Conservation (phyloP, 768 basidiomycete genomes). For the Lactarius quietus region DNA sequence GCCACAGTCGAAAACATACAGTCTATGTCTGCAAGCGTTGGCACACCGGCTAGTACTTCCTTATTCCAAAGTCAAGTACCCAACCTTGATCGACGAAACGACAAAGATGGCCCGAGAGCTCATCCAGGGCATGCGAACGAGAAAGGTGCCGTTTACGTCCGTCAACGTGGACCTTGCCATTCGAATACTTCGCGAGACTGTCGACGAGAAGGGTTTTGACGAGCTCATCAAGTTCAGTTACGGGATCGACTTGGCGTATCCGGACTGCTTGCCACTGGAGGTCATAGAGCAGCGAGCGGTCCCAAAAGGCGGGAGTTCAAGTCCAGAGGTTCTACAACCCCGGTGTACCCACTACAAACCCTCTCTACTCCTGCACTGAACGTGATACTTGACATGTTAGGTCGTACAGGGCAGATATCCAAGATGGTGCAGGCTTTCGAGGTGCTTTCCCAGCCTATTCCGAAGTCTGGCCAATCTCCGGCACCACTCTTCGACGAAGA, state of each 20-base stretch:
- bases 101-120: conserved; percentile 47
- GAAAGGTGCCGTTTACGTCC: conserved; percentile 49
- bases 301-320: conserved; percentile 18
- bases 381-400: conserved; percentile 68
- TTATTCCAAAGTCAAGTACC: conserved; percentile 38
- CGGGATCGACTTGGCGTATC: conserved; percentile 72
- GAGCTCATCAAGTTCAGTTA: conserved; percentile 63
- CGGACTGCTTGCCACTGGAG: conserved; percentile 62
- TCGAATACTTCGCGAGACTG: conserved; percentile 64
- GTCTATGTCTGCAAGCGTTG: conserved; percentile 63
- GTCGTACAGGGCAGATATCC: conserved; percentile 54
- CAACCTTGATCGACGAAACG: conserved; percentile 40
- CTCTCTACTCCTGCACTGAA: conserved; percentile 62
- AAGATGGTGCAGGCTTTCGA: conserved; percentile 75
- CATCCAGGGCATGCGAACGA: conserved; percentile 54
- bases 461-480: conserved; percentile 41
- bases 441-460: conserved; percentile 69
- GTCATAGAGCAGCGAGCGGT: conserved; percentile 18
- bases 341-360: conserved; percentile 8
- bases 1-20: conserved; percentile 57
- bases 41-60: conserved; percentile 65
- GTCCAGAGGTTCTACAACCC: conserved; percentile 42
- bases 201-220: conserved; percentile 54
- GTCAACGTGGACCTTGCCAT: conserved; percentile 63
- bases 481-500: conserved; percentile 60